Evolutionary conservation across 768 basidiomycete species (phyloP), one percentile per base, ranked within the genome.

Genomic region (Lactifluus pinguis): DNA sequence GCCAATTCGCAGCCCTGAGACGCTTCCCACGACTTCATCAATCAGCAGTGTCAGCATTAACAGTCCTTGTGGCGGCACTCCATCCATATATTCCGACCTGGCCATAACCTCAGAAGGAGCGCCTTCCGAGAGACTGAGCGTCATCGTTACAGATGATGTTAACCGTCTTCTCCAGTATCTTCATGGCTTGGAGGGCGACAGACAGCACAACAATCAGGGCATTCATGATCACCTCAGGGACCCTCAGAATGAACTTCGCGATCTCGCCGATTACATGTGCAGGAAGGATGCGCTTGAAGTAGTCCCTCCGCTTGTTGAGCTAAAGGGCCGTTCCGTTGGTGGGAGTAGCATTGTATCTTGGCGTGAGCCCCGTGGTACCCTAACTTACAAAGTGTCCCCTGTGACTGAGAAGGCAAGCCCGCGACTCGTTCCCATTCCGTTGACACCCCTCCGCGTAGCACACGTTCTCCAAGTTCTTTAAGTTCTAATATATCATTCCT

Each of bases 241-340:
- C 0, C 81, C 95, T 42, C 80, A 86, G 59, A 77, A 85, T 41
- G 84, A 89, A 64, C 74, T 95, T 3, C 77, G 76, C 13, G 82
- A 84, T 49, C 76, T 94, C 13, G 65, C 53, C 1, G 63, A 65
- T 77, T 76, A 17, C 59, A 49, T 66, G 11, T 76, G 38, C 6
- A 57, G 58, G 14, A 59, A 42, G 53, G 58, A 66, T 30, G 49
- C 32, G 6, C 59, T 60, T 10, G 38, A 59, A n/a, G 41, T 42
- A 2, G 42, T 49, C 9, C 32, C 45, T n/a, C 57, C 64, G 50
- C 52, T 41, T 13, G 41, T 49, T 41, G 19, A 53, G n/a, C 13
- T 38, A 25, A 49, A 48, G 21, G 63, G 60, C n/a, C 63, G 60
- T 30, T 65, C 65, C n/a, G 51, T 66, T 9, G 63, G 64, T 19